Percentiles rank a stretch among this genome's conserved stretches.
phyloP scores from a whole-genome alignment of 768 basidiomycete genomes.

The Russula griseocarnosa region DNA sequence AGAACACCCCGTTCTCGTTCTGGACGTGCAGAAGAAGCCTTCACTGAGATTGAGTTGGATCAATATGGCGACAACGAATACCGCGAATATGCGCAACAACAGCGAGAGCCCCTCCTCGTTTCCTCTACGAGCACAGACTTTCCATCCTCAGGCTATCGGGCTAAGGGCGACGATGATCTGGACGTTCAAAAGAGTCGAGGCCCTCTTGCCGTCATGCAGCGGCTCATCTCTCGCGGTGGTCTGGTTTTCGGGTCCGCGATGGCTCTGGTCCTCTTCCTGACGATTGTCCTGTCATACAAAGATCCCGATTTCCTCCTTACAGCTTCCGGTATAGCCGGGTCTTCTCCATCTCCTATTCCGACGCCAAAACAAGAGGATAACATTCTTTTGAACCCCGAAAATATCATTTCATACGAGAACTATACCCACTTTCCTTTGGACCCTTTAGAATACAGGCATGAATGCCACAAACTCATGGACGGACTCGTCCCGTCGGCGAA shows the following conservation, averaged over 20 bases:
- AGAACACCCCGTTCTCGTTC: conserved; percentile 61
- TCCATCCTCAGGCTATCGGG: conserved; percentile 40
- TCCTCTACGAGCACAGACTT: conserved; percentile 40
- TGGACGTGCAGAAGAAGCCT: conserved; percentile 53
- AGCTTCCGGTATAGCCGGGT: conserved; percentile 39
- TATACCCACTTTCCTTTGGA: conserved; percentile 57
- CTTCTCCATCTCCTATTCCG: conserved; percentile 27
- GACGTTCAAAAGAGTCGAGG: conserved; percentile 18
- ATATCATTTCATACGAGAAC: conserved; percentile 50
- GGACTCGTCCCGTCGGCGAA: conserved; percentile 46
- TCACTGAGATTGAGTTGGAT: conserved; percentile 47
- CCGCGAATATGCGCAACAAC: conserved; percentile 36
- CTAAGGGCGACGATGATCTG: conserved; percentile 41
- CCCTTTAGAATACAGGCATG: conserved; percentile 50
- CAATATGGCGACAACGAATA: conserved; percentile 41
- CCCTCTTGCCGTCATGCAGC: conserved; percentile 9
- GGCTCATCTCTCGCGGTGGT: conserved; percentile 34
- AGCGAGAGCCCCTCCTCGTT: conserved; percentile 47
- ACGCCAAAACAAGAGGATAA: conserved; percentile 29
- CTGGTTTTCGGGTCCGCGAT: conserved; percentile 45
- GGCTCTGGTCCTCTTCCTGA: conserved; percentile 46
- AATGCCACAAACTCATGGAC: conserved; percentile 50
- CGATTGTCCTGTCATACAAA: conserved; percentile 46
- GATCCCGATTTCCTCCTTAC: conserved; percentile 46
- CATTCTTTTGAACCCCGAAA: conserved; percentile 20